Conservation (phyloP, 192 early-diverging fungal genomes). For the Coemansia reversa region DNA sequence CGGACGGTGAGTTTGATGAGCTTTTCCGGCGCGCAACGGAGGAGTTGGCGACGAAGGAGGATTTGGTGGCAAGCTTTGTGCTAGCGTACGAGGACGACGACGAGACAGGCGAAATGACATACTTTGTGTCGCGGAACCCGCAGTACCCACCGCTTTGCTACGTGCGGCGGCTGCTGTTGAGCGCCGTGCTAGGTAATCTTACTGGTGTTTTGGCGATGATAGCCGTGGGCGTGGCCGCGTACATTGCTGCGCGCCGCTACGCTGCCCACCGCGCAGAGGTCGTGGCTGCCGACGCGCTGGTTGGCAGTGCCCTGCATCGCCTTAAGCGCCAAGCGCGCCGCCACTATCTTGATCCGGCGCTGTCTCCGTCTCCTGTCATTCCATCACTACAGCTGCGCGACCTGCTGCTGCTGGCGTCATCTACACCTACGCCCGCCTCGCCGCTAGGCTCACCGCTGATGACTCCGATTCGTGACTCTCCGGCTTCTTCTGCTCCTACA, state of each 20-base stretch:
- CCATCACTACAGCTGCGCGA: constrained; percentile 61
- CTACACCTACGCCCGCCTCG: constrained; percentile 10
- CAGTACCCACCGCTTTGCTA: constrained; percentile 30
- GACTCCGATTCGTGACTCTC: not conserved
- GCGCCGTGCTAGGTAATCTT: constrained; percentile 31
- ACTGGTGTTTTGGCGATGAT: constrained; percentile 13
- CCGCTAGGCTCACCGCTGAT: constrained; percentile 2
- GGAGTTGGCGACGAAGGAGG: constrained; percentile 15
- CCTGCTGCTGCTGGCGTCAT: constrained; percentile 46
- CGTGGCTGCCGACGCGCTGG: constrained; percentile 47
- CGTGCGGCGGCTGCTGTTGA: constrained; percentile 21
- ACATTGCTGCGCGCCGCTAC: constrained; percentile 33
- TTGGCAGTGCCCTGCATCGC: constrained; percentile 41
- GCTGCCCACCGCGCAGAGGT: constrained; percentile 37
- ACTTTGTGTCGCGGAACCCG: constrained; percentile 33
- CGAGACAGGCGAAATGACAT: constrained; percentile 10
- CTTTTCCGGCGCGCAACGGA: constrained; percentile 31
- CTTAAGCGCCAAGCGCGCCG: constrained; percentile 56
- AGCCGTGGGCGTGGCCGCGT: constrained; percentile 14
- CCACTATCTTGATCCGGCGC: constrained; percentile 56
- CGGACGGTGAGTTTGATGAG: constrained; percentile 31
- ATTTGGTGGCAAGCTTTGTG: constrained; percentile 16
- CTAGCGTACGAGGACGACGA: constrained; percentile 32
- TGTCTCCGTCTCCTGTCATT: constrained; percentile 54
- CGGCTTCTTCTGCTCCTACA: not conserved